A percentile compares a stretch with the other conserved stretches of the same genome.
phyloP scores from a whole-genome alignment of 2,329 filamentous ascomycete species.

The Ceratocystis cubensis region DNA sequence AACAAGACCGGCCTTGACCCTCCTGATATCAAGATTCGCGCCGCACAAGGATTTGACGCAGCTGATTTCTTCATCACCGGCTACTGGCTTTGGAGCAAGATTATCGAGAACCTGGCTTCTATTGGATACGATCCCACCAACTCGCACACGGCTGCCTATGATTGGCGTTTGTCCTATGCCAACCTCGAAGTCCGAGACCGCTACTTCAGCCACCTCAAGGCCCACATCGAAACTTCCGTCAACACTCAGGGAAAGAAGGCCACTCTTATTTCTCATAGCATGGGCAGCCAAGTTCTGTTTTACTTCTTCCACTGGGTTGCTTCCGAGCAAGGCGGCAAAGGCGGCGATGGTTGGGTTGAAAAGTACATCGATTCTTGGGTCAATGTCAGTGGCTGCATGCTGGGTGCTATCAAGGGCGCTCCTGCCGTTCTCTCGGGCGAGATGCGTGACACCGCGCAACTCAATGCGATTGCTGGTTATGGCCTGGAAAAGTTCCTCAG shows the following conservation, averaged over 20 bases:
- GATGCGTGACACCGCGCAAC: constrained; percentile 95
- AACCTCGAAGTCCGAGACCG: constrained; percentile 86
- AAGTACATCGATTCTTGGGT: constrained; percentile 87
- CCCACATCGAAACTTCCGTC: constrained; percentile 74
- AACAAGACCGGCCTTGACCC: constrained; percentile 84
- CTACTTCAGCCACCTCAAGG: constrained; percentile 85
- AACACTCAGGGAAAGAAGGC: constrained; percentile 65
- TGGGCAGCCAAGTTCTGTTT: constrained; percentile 91
- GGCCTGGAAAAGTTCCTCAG: constrained; percentile 91
- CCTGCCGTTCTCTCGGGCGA: constrained; percentile 87
- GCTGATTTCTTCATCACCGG: constrained; percentile 86
- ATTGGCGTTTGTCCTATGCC: constrained; percentile 83
- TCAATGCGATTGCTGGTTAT: constrained; percentile 93
- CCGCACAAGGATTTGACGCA: constrained; percentile 92
- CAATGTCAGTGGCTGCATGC: constrained; percentile 96
- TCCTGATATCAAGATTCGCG: constrained; percentile 74
- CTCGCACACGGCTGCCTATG: constrained; percentile 59
- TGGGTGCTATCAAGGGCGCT: constrained; percentile 82
- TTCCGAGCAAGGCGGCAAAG: constrained; percentile 60
- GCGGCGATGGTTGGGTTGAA: constrained; percentile 82
- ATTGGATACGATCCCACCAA: constrained; percentile 87
- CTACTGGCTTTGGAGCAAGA: constrained; percentile 99
- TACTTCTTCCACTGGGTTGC: constrained; percentile 76
- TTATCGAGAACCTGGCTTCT: constrained; percentile 88
- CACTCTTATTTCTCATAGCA: constrained; percentile 83